A percentile compares a stretch with the other conserved stretches of the same genome.
Conservation (phyloP, 2,329 filamentous ascomycete genomes). For the Colletotrichum graminicola region DNA sequence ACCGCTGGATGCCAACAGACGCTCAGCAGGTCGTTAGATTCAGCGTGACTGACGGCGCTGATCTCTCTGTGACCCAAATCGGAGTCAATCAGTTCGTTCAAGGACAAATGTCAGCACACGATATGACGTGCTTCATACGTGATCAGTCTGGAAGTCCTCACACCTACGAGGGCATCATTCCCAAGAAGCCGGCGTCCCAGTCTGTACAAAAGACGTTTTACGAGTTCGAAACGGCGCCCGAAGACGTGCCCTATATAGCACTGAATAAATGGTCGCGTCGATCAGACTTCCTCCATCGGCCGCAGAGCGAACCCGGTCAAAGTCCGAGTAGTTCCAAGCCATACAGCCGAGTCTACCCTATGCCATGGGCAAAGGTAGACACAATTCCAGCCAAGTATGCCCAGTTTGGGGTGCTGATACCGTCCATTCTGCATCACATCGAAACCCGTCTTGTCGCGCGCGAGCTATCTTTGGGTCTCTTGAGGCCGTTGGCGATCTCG, state of each 20-base stretch:
- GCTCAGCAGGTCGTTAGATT: conserved; percentile 60
- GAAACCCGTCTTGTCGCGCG: conserved; percentile 74
- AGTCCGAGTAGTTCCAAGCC: conserved; percentile 53
- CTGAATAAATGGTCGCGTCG: conserved; percentile 65
- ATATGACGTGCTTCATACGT: conserved; percentile 55
- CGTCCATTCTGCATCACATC: conserved; percentile 78
- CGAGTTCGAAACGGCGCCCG: conserved; percentile 52
- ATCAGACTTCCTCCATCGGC: conserved; percentile 69
- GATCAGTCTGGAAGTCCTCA: conserved; percentile 53
- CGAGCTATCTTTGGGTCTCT: conserved; percentile 66
- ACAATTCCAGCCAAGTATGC: conserved; percentile 57
- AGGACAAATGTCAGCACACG: conserved; percentile 42
- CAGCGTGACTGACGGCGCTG: conserved; percentile 44
- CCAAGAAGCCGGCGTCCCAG: conserved; percentile 57
- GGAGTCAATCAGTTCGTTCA: conserved; percentile 48
- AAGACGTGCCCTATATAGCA: conserved; percentile 62
- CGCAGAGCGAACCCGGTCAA: conserved; percentile 23
- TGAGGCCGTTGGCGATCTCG: conserved; percentile 63
- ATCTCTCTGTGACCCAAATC: conserved; percentile 50
- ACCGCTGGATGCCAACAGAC: conserved; percentile 59
- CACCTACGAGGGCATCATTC: conserved; percentile 56
- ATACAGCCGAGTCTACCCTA: conserved; percentile 60
- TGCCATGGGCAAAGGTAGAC: conserved; percentile 63
- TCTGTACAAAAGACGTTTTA: conserved; percentile 54
- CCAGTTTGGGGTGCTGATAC: conserved; percentile 73